Evolutionary conservation across 2,329 filamentous ascomycete genomes (phyloP), one percentile per base, ranked within the genome.

Genomic region (Cercospora berteroae): DNA sequence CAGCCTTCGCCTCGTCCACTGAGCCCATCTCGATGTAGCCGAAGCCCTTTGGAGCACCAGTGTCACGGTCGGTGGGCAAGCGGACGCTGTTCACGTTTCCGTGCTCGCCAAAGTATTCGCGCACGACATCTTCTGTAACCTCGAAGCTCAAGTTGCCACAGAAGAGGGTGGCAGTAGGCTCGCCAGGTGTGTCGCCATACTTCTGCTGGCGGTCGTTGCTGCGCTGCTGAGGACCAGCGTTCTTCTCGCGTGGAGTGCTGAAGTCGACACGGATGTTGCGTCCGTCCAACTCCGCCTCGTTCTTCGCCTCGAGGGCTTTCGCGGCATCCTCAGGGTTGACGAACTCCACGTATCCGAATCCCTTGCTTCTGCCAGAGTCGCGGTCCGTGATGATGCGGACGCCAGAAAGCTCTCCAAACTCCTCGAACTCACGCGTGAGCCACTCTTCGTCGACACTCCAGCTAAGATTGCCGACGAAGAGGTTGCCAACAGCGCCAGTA

Each of bases 311-410:
- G 73, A 90, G 86, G 65, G 92, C 92, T 78, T 89, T 89, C 75
- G 86, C 86, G 65, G 90, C 91, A 78, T 87, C 85, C 68, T 87
- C 89, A 68, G 85, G 81, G 73, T 84, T 87, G 77, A 85, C 84
- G 81, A 94, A 97, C 84, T 97, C 93, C 75, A 97, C 91, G 79
- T 97, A 97, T 69, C 94, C 94, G 80, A 96, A 97, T 72, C 87
- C 94, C 83, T 93, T 93, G 81, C 93, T 94, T 77, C 92, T 90
- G 76, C 92, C 91, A 76, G 85, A 87, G 65, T 89, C 88, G 79
- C 90, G 90, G 83, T 96, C 92, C 74, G 89, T 94, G 79, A 97
- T 91, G 77, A 97, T 89, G 74, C 92, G 90, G 71, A 89, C 90
- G 75, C 88, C 86, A 72, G 84, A 82, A 65, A 96, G 85, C 76